phyloP scores from a whole-genome alignment of 2,329 filamentous ascomycete genomes.

The Alternaria tenuissima region DNA sequence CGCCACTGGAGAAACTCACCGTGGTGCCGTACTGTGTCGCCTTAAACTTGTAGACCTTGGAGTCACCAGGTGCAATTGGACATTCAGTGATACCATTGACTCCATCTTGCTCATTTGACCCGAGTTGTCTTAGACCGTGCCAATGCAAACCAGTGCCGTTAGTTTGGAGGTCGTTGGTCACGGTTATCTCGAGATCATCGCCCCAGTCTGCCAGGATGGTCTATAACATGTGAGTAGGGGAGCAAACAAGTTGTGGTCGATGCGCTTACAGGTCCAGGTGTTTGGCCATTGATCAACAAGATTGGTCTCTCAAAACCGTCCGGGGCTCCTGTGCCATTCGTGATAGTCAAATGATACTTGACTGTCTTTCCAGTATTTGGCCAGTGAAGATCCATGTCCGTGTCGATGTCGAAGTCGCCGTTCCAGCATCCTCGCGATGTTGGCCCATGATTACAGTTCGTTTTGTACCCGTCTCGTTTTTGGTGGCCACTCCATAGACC shows the following conservation, averaged over 20 bases:
- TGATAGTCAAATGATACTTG: slow-evolving; percentile 56
- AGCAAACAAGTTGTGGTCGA: neutral
- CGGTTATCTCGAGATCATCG: slow-evolving; percentile 49
- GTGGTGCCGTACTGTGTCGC: slow-evolving; percentile 49
- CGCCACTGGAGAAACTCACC: slow-evolving; percentile 17
- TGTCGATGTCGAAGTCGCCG: slow-evolving; percentile 51
- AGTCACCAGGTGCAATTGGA: slow-evolving; percentile 68
- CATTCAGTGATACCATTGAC: slow-evolving; percentile 67
- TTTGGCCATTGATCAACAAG: slow-evolving; percentile 56
- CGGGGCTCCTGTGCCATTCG: slow-evolving; percentile 54
- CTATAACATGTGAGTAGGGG: slow-evolving; percentile 38
- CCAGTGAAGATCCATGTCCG: slow-evolving; percentile 55
- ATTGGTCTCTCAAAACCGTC: slow-evolving; percentile 56
- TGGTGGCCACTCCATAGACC: slow-evolving; percentile 22
- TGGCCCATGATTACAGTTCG: slow-evolving; percentile 33
- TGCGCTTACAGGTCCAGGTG: slow-evolving; percentile 57
- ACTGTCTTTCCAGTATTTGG: slow-evolving; percentile 53
- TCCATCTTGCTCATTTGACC: slow-evolving; percentile 55
- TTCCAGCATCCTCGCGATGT: slow-evolving; percentile 35
- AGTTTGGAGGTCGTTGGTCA: slow-evolving; percentile 47
- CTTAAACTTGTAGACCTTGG: slow-evolving; percentile 44
- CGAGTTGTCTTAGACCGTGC: slow-evolving; percentile 59
- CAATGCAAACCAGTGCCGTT: slow-evolving; percentile 63
- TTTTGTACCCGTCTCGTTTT: slow-evolving; percentile 21
- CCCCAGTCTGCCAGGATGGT: slow-evolving; percentile 55